phyloP scores from a whole-genome alignment of 371 early-diverging fungal species.

The Haplosporangium sp. region DNA sequence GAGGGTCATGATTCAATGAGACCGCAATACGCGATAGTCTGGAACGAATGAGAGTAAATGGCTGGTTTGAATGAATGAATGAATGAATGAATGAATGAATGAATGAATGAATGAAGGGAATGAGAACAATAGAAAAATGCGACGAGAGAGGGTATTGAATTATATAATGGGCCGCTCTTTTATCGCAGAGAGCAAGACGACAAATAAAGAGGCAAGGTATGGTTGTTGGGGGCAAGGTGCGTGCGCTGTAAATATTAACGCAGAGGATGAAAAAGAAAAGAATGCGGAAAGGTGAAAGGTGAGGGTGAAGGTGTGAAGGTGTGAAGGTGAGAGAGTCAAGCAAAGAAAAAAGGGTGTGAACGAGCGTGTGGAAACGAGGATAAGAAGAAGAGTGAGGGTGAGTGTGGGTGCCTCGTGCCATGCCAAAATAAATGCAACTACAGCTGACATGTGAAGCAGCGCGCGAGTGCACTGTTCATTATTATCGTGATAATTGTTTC shows the following conservation, averaged over 20 bases:
- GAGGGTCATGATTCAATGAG: conserved; percentile 31
- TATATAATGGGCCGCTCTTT: no score
- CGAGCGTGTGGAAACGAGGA: conserved; percentile 3
- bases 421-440: background rate
- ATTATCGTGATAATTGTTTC: conserved; percentile 1
- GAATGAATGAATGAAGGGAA: background rate
- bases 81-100: background rate
- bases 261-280: background rate
- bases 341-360: background rate
- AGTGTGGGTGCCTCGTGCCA: conserved; percentile 29
- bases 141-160: background rate
- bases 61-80: background rate
- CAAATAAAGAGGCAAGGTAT: background rate
- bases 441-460: conserved; percentile 28
- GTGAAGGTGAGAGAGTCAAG: background rate
- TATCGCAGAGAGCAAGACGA: background rate
- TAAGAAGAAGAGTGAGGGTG: background rate
- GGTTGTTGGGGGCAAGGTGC: background rate
- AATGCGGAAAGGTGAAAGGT: background rate
- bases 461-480: background rate
- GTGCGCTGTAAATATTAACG: background rate
- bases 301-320: background rate
- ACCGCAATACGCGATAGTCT: background rate
- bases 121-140: background rate
- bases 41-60: background rate